These are phyloP conservation scores for Calonectria henricotiae DNA, from an alignment of 2,329 filamentous ascomycete species.

Conservation along the genomic window DNA sequence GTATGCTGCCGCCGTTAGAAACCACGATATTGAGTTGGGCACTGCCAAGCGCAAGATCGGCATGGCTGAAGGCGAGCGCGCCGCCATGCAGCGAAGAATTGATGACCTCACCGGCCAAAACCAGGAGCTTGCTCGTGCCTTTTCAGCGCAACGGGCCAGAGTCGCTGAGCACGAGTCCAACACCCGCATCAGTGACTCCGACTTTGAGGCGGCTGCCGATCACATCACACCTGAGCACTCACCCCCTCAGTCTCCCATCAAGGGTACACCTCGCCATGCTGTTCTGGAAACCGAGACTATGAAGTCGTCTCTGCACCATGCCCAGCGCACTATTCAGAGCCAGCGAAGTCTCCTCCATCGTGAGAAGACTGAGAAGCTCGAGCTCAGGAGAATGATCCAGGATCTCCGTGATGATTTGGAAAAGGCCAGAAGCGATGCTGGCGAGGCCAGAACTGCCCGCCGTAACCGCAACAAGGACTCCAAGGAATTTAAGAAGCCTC, in stretches of 20 bases:
- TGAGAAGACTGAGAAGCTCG: constrained; percentile 98
- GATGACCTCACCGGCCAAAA: constrained; percentile 93
- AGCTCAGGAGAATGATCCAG: constrained; percentile 94
- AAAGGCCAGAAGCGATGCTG: constrained; percentile 73
- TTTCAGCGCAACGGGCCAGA: constrained; percentile 81
- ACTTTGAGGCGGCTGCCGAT: constrained; percentile 77
- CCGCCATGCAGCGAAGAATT: constrained; percentile 85
- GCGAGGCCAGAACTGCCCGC: constrained; percentile 66
- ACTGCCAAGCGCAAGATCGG: constrained; percentile 85
- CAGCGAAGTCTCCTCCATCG: constrained; percentile 95
- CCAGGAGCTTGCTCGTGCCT: constrained; percentile 88
- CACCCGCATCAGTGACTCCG: constrained; percentile 74
- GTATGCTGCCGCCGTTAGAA: constrained; percentile 82
- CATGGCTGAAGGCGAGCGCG: constrained; percentile 84
- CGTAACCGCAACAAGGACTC: constrained; percentile 77
- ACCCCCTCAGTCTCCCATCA: constrained; percentile 90
- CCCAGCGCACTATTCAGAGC: constrained; percentile 96
- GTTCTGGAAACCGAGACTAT: constrained; percentile 96
- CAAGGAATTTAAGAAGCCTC: constrained; percentile 84
- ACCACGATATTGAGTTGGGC: constrained; percentile 91
- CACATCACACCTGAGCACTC: constrained; percentile 89
- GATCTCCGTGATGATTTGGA: constrained; percentile 95
- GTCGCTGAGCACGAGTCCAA: constrained; percentile 76
- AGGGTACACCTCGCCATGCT: constrained; percentile 91
- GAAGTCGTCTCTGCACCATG: constrained; percentile 93